Evolutionary conservation across 345 rosid genomes (phyloP), one percentile per base, ranked within the genome.

Genomic region (Raphanus raphanistrum): DNA sequence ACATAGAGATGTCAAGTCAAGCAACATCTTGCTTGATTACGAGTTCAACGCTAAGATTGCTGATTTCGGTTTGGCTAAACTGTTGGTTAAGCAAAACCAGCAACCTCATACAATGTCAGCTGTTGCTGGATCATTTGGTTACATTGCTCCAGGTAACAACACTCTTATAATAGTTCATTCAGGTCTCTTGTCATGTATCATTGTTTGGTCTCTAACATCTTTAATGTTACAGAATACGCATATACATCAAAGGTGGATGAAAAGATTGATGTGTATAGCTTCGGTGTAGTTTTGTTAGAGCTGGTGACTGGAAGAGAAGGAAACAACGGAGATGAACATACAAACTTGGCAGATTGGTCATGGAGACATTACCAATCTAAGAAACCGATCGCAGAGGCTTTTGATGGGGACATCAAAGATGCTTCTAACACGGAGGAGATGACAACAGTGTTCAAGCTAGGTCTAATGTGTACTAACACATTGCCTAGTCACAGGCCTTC

Each of bases 41-140:
- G 87, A 85, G 32, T 92, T 90, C 82, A 82, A 85, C 41, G 90
- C 98, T 5, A 86, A 83, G 74, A 88, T 94, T 26, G 97, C 98
- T 0, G 99, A 95, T 82, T 95, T 95, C 17, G 99, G 99, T 54
- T 85, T 95, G 41, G 99, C 98, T 7, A 95, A 89, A 81, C 62
- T 88, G 69, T 75, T 89, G 87, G 76, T 79, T 3, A 88, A 84
- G 83, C 86, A 74, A 69, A 62, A 79, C 68, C 91, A 90, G 60
- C 86, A 86, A 55, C 81, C 84, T 54, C 91, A 87, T 71, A 89
- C 94, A 3, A 84, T 95, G 94, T 95, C 99, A 6, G 78, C 88
- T 28, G 89, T 95, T 59, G 99, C 96, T n/a, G 99, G 99, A 63
- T 90, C 99, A 6, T 87, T 85, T 21, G 97, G 99, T 28, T 95